These are phyloP conservation scores for Paraleonurus japonicus DNA, from an alignment of 257 asterid species.

Conservation along the genomic window DNA sequence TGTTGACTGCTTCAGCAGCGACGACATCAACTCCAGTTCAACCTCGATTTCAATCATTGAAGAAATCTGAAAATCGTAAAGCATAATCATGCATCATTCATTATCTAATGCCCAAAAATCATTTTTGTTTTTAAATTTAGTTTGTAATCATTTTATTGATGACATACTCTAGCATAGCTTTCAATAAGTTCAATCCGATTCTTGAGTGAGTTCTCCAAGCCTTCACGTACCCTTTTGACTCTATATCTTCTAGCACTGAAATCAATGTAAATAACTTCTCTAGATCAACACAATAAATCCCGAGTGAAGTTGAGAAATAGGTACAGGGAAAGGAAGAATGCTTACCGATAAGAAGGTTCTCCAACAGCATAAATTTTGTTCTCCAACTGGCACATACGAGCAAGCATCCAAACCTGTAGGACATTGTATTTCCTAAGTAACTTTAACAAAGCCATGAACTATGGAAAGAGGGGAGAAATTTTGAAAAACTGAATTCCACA, in stretches of 20 bases:
- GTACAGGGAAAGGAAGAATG: slow-evolving; percentile 6
- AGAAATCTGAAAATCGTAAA: slow-evolving; percentile 60
- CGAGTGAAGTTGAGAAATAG: slow-evolving; percentile 6
- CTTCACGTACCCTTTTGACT: slow-evolving; percentile 75
- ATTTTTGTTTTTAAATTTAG: neutral
- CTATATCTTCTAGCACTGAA: slow-evolving; percentile 76
- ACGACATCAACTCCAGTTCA: slow-evolving; percentile 83
- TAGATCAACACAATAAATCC: neutral
- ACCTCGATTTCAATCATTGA: slow-evolving; percentile 97
- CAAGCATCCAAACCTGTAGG: slow-evolving; percentile 87
- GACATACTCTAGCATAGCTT: slow-evolving; percentile 88
- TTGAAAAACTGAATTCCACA: too few species aligned
- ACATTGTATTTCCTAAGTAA: slow-evolving; percentile 7
- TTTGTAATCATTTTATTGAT: neutral
- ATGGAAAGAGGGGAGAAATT: neutral
- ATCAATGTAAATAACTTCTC: neutral
- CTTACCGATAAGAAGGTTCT: slow-evolving; percentile 87
- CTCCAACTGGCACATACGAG: slow-evolving; percentile 93
- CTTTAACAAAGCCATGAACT: slow-evolving; percentile 10
- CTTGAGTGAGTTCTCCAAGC: slow-evolving; percentile 71
- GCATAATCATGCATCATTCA: slow-evolving; percentile 2
- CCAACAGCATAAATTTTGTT: slow-evolving; percentile 93
- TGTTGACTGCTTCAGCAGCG: slow-evolving; percentile 88
- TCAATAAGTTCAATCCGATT: slow-evolving; percentile 89
- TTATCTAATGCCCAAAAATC: neutral